These are phyloP conservation scores for Tolypocladium sp. DNA, from an alignment of 2,329 filamentous ascomycete species.

Conservation along the genomic window DNA sequence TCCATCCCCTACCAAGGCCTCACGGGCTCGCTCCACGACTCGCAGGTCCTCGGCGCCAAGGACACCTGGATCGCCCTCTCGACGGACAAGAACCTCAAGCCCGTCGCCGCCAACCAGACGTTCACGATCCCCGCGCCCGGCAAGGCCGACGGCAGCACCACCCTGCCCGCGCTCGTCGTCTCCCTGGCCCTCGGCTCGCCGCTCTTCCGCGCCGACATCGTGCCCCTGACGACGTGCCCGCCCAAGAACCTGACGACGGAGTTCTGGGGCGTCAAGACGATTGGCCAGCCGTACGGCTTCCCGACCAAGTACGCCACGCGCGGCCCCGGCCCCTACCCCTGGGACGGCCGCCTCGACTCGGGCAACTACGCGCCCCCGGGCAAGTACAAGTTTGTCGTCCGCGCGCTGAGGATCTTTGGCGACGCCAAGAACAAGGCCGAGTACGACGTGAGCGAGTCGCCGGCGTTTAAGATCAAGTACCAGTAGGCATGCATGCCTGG, in stretches of 20 bases:
- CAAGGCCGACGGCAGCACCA: constrained; percentile 17
- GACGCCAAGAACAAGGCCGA: constrained; percentile 31
- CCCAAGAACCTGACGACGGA: constrained; percentile 18
- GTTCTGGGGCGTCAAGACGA: constrained; percentile 26
- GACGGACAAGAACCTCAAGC: constrained; percentile 16
- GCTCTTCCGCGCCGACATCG: constrained; percentile 32
- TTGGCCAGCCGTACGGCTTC: constrained; percentile 33
- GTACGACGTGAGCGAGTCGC: constrained; percentile 35
- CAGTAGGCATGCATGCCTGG: too few species aligned
- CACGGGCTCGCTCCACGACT: constrained; percentile 22
- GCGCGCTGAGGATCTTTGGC: constrained; percentile 42
- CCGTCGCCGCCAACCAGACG: constrained; percentile 23
- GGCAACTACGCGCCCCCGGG: constrained; percentile 39
- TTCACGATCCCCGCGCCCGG: constrained; percentile 33
- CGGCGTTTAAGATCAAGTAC: constrained; percentile 36
- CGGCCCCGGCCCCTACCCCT: constrained; percentile 17
- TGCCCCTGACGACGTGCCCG: constrained; percentile 24
- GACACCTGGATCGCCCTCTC: constrained; percentile 22
- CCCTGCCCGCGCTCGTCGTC: constrained; percentile 29
- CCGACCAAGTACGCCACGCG: constrained; percentile 25
- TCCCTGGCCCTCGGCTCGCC: constrained; percentile 36
- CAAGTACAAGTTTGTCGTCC: constrained; percentile 38
- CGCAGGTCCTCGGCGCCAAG: constrained; percentile 12
- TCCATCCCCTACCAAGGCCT: constrained; percentile 33
- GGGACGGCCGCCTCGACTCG: constrained; percentile 37